Base-by-base conservation (phyloP, 257 asterid species). In the Haberlea rhodopensis region DNA sequence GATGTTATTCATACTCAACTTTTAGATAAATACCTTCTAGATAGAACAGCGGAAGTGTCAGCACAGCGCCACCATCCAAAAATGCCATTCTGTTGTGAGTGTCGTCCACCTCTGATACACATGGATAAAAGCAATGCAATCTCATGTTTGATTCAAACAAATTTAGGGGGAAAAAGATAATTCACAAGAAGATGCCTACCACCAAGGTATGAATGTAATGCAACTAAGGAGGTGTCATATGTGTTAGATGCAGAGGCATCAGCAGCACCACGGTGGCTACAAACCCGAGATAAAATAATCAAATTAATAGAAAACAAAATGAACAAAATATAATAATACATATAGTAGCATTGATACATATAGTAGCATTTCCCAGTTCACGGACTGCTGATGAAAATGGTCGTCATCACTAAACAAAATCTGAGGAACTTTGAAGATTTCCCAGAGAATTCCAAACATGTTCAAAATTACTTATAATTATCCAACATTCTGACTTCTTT, bases 161-260 rank as follows among this genome's bases (percentile, higher is more conserved):
- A 67, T 60, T 10, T 16, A 32, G n/a, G 55, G 57, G 26, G 40
- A 15, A 15, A 37, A 74, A 34, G 40, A 37, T 31, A 34, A 20
- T 5, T 21, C 28, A 56, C 46, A 57, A 32, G 40, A 48, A 58
- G 66, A 51, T 19, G 6, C 87, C 23, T 80, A 90, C 97, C 97
- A 21, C 97, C 97, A 64, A 90, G 92, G 78, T 89, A 91, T 1
- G 98, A 83, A 82, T 91, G 96, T 75, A 89, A 75, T 34, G 95
- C 85, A 60, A 86, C 98, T 78, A 91, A 67, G 45, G 90, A 83
- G 71, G 92, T 82, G 78, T 89, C 84, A 45, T 86, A 91, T 45
- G 87, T 71, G 72, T 76, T 88, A 57, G 95, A 85, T 66, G 80
- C 80, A 70, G 92, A 77, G 63, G 88, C 85, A 75, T 82, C 94